Evolutionary conservation across 2,329 filamentous ascomycete species (phyloP).

Genomic region (Aspergillus proliferans): DNA sequence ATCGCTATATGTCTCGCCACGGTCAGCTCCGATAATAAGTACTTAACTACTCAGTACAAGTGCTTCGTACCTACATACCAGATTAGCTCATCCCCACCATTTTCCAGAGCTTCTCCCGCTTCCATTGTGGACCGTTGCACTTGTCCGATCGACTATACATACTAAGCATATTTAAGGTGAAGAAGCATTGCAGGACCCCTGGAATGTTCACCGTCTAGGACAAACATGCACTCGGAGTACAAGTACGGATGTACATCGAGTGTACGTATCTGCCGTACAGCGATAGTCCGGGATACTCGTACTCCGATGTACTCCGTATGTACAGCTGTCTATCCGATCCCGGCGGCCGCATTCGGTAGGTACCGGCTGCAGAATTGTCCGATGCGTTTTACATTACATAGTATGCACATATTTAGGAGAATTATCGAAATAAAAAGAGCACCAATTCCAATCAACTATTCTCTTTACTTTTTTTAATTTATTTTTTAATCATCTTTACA

Average conservation of each 20-base stretch:
- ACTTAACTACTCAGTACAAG: too few species aligned
- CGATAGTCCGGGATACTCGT: too few species aligned
- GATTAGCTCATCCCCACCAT: neutral
- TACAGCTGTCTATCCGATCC: neutral
- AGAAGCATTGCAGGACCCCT: neutral
- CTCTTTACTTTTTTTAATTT: too few species aligned
- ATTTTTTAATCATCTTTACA: too few species aligned
- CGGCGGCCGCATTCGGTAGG: neutral
- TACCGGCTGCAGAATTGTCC: neutral
- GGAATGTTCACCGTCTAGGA: neutral
- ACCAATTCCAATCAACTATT: too few species aligned
- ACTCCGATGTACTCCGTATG: too few species aligned
- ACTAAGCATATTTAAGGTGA: neutral
- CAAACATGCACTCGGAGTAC: neutral
- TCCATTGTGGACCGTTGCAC: constrained; percentile 30
- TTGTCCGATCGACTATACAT: neutral
- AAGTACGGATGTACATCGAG: neutral
- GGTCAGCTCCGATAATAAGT: too few species aligned
- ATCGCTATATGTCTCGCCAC: too few species aligned
- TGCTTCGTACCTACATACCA: neutral
- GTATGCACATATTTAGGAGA: neutral
- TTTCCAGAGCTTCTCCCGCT: constrained; percentile 30
- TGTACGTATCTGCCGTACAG: too few species aligned
- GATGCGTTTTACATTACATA: neutral
- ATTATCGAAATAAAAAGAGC: too few species aligned